Conservation (phyloP, 2,329 filamentous ascomycete genomes). For the Fusarium tjaetaba region DNA sequence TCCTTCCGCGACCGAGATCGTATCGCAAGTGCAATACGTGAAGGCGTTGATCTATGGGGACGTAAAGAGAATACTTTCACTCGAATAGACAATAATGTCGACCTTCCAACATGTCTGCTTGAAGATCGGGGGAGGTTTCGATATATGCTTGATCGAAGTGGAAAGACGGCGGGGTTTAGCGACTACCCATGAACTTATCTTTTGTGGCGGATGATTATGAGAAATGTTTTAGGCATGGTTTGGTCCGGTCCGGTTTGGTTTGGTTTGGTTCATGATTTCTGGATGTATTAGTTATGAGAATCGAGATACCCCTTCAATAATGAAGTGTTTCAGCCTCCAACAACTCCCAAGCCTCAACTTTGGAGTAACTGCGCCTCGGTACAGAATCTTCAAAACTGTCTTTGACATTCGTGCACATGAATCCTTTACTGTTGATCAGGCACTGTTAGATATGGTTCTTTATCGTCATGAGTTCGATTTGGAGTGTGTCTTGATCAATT, state of each 20-base stretch:
- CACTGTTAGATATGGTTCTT: background rate
- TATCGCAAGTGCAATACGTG: conserved; percentile 62
- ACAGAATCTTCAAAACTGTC: background rate
- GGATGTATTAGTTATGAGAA: background rate
- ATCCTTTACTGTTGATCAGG: background rate
- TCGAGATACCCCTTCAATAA: conserved; percentile 2
- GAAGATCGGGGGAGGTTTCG: conserved; percentile 52
- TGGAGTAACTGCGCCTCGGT: background rate
- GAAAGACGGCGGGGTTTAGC: conserved; percentile 57
- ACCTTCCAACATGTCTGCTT: conserved; percentile 62
- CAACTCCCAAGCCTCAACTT: background rate
- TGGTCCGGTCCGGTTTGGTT: background rate
- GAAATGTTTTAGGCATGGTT: background rate
- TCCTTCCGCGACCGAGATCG: conserved; percentile 57
- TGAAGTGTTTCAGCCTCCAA: background rate
- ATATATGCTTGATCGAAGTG: conserved; percentile 59
- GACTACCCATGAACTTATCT: conserved; percentile 52
- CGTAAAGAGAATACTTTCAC: conserved; percentile 58
- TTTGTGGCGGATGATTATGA: background rate
- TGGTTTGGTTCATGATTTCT: background rate
- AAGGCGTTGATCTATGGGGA: conserved; percentile 66
- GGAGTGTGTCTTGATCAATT: background rate
- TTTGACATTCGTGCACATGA: background rate
- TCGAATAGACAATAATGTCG: conserved; percentile 59
- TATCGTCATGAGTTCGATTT: background rate